These are phyloP conservation scores for Fusarium sp. DNA, from an alignment of 2,329 filamentous ascomycete species.

Conservation along the genomic window DNA sequence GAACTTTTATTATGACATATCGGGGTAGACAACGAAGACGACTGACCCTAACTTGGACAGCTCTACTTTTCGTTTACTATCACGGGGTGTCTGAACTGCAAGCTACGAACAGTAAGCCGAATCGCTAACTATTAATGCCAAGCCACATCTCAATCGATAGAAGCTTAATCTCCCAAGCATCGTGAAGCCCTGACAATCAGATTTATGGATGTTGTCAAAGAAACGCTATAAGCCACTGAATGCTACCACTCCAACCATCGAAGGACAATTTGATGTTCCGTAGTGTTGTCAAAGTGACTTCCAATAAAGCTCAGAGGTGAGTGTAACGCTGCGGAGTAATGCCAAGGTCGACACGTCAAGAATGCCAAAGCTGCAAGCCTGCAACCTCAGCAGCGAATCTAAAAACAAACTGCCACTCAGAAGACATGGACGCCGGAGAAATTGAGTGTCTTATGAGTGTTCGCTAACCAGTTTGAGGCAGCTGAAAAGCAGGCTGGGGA, in stretches of 20 bases:
- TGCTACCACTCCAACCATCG: neutral
- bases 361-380: neutral
- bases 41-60: neutral
- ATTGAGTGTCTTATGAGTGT: neutral
- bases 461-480: neutral
- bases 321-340: neutral
- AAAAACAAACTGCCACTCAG: neutral
- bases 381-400: neutral
- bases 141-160: neutral
- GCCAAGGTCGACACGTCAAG: no score
- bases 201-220: neutral
- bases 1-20: accelerated
- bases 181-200: accelerated
- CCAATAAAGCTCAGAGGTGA: accelerated
- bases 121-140: accelerated
- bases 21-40: no score
- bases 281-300: accelerated
- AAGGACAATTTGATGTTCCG: accelerated
- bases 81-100: neutral
- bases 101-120: neutral
- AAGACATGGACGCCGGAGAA: accelerated
- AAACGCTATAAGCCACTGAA: neutral
- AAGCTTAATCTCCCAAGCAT: neutral
- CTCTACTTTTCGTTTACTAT: neutral
- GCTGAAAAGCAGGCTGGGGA: neutral